A percentile compares a stretch with the other conserved stretches of the same genome.
Conservation (phyloP, 1,284 basidiomycete species). For the Apiotrichum gamsii region DNA sequence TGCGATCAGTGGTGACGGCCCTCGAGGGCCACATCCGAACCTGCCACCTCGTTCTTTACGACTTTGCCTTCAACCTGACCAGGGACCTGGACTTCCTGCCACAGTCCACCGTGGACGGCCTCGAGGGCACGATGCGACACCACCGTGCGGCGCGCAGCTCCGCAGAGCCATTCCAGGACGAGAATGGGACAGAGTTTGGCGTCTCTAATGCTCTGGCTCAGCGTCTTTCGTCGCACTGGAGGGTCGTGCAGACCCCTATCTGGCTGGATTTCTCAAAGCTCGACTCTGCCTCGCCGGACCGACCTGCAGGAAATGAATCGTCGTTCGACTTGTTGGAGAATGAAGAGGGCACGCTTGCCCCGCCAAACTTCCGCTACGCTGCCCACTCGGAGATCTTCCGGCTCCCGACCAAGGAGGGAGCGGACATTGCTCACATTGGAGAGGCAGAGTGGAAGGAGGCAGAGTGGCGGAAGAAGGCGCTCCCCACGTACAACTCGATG, state of each 20-base stretch:
- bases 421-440: conserved; percentile 7
- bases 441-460: conserved; percentile 29
- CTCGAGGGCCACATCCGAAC: conserved; percentile 31
- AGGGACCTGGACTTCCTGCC: conserved; percentile 29
- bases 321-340: not conserved
- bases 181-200: too few species aligned
- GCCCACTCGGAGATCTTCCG: conserved; percentile 42
- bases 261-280: conserved; percentile 37
- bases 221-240: conserved; percentile 16
- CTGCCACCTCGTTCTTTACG: conserved; percentile 40
- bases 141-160: too few species aligned
- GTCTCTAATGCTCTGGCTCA: not conserved
- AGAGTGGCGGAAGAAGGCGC: conserved; percentile 32
- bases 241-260: conserved; percentile 38
- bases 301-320: not conserved
- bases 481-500: conserved; percentile 46
- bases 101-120: conserved; percentile 15
- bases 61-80: conserved; percentile 28
- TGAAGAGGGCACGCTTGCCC: conserved; percentile 8
- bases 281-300: not conserved
- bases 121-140: conserved; percentile 12
- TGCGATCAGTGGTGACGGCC: conserved; percentile 39
- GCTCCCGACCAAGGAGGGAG: conserved; percentile 17
- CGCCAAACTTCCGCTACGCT: conserved; percentile 33
- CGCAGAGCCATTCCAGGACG: too few species aligned